Percentiles rank a stretch among this genome's conserved stretches.
phyloP scores from a whole-genome alignment of 257 asterid genomes.

The Solanum verrucosum region DNA sequence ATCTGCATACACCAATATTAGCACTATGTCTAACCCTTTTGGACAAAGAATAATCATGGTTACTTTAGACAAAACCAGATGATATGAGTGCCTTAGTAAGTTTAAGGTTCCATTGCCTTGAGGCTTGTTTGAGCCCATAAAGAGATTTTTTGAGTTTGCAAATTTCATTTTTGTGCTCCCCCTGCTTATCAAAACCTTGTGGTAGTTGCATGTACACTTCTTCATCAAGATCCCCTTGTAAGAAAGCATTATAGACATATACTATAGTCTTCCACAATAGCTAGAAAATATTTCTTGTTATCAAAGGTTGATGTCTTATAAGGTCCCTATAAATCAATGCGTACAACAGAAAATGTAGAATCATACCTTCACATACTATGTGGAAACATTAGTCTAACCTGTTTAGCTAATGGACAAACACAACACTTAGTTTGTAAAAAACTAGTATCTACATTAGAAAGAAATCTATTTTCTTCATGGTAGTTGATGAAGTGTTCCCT shows the following conservation, averaged over 20 bases:
- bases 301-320: background rate
- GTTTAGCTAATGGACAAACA: too few species aligned
- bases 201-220: background rate
- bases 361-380: background rate
- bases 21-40: background rate
- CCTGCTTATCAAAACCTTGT: background rate
- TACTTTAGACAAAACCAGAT: background rate
- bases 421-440: too few species aligned
- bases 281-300: too few species aligned
- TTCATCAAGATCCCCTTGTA: background rate
- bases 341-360: background rate
- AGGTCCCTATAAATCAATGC: background rate
- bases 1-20: background rate
- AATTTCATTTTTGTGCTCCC: background rate
- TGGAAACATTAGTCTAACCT: background rate
- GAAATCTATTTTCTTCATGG: background rate
- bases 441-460: background rate
- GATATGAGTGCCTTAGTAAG: background rate
- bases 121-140: background rate
- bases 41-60: background rate
- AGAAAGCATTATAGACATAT: background rate
- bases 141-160: background rate
- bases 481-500: background rate
- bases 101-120: background rate
- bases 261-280: background rate